phyloP scores from a whole-genome alignment of 805 yeast species.

The Wickerhamomyces subpelliculosus region DNA sequence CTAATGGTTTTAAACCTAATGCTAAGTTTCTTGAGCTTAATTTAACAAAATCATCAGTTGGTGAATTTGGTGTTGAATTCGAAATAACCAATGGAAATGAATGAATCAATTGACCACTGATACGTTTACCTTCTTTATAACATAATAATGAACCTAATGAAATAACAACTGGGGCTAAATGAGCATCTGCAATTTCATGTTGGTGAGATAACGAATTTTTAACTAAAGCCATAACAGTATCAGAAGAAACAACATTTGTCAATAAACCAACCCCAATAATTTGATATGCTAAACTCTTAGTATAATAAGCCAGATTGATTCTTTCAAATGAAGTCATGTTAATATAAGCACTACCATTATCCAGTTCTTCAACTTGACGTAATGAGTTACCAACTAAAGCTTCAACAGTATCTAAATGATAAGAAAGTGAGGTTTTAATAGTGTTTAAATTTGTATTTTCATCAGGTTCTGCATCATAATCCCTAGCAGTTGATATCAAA shows the following conservation, averaged over 20 bases:
- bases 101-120: constrained; percentile 30
- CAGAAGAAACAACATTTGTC: constrained; percentile 37
- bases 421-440: constrained; percentile 14
- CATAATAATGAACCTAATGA: constrained; percentile 52
- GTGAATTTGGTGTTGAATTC: constrained; percentile 32
- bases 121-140: constrained; percentile 24
- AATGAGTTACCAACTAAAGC: constrained; percentile 14
- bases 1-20: constrained; percentile 54
- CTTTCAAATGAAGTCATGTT: constrained; percentile 44
- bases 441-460: constrained; percentile 11
- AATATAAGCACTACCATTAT: constrained; percentile 50
- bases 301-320: constrained; percentile 40
- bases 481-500: constrained; percentile 23
- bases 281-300: constrained; percentile 53
- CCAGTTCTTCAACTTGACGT: constrained; percentile 29
- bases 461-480: constrained; percentile 22
- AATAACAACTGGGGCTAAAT: constrained; percentile 43
- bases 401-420: constrained; percentile 5
- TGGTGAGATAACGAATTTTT: constrained; percentile 45
- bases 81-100: constrained; percentile 43
- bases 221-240: constrained; percentile 37
- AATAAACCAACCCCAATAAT: constrained; percentile 52
- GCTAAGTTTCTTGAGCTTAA: constrained; percentile 55
- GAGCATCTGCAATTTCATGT: constrained; percentile 45
- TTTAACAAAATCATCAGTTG: constrained; percentile 40